Evolutionary conservation across 2,329 filamentous ascomycete genomes (phyloP).

Genomic region (Exserohilum turcica): DNA sequence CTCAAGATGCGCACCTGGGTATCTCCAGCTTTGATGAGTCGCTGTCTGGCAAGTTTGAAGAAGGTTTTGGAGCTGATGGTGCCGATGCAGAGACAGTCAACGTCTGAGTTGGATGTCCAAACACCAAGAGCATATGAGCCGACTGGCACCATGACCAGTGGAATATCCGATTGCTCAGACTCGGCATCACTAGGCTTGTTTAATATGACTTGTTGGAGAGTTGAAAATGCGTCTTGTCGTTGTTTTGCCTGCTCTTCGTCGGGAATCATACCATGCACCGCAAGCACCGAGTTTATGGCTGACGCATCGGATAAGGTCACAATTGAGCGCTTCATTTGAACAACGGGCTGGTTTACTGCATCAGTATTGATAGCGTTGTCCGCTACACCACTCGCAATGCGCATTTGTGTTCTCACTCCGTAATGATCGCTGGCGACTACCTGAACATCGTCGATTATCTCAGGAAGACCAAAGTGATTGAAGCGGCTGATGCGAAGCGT

Average conservation of each 20-base stretch:
- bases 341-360: constrained; percentile 6
- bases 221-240: constrained; percentile 53
- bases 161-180: constrained; percentile 23
- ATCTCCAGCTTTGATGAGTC: constrained; percentile 56
- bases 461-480: constrained; percentile 62
- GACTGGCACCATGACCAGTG: constrained; percentile 64
- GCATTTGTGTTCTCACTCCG: constrained; percentile 53
- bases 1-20: constrained; percentile 59
- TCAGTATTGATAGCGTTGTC: constrained; percentile 2
- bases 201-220: constrained; percentile 54
- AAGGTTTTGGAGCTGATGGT: constrained; percentile 65
- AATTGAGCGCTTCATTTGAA: constrained; percentile 19
- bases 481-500: constrained; percentile 54
- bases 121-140: constrained; percentile 69
- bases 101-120: constrained; percentile 65
- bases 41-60: constrained; percentile 63
- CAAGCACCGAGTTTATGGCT: constrained; percentile 21
- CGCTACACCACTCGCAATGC: constrained; percentile 32
- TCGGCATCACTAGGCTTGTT: constrained; percentile 30
- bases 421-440: constrained; percentile 57
- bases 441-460: constrained; percentile 21
- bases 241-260: constrained; percentile 50
- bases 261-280: constrained; percentile 51
- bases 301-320: constrained; percentile 14
- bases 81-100: constrained; percentile 70